Evolutionary conservation across 2,329 filamentous ascomycete species (phyloP).

Genomic region (Thielaviopsis euricoi): DNA sequence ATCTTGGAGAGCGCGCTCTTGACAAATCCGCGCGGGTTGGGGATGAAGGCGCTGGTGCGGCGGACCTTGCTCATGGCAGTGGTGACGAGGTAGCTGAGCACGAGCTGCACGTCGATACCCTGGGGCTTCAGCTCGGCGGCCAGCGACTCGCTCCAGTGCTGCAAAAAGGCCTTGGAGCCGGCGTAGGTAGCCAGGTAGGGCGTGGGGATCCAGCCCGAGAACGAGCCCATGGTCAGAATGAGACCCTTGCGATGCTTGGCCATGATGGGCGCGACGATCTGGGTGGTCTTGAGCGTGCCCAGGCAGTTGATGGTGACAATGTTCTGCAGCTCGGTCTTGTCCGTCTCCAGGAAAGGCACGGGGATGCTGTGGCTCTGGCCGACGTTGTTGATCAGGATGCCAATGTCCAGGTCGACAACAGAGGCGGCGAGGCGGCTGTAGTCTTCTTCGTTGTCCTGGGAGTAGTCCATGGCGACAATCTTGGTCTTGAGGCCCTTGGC

Average conservation of each 20-base stretch:
- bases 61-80: conserved; percentile 96
- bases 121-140: conserved; percentile 65
- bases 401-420: conserved; percentile 59
- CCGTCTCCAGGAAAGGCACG: conserved; percentile 69
- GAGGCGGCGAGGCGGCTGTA: conserved; percentile 57
- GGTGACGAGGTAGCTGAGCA: conserved; percentile 83
- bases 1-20: conserved; percentile 63
- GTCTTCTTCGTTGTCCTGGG: conserved; percentile 60
- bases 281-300: conserved; percentile 76
- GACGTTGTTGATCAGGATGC: conserved; percentile 91
- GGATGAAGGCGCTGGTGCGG: conserved; percentile 59
- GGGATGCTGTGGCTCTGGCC: conserved; percentile 89
- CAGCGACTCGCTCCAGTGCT: conserved; percentile 84
- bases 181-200: conserved; percentile 91
- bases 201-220: conserved; percentile 81
- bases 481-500: conserved; percentile 50
- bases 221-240: conserved; percentile 93
- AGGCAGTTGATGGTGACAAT: conserved; percentile 94
- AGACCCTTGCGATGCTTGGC: conserved; percentile 69
- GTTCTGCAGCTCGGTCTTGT: conserved; percentile 62
- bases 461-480: conserved; percentile 81
- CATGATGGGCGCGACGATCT: conserved; percentile 73
- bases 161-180: conserved; percentile 93
- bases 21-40: conserved; percentile 71
- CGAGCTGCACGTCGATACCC: conserved; percentile 77